Evolutionary conservation across 768 basidiomycete species (phyloP).

Genomic region (Lactarius sanguifluus): DNA sequence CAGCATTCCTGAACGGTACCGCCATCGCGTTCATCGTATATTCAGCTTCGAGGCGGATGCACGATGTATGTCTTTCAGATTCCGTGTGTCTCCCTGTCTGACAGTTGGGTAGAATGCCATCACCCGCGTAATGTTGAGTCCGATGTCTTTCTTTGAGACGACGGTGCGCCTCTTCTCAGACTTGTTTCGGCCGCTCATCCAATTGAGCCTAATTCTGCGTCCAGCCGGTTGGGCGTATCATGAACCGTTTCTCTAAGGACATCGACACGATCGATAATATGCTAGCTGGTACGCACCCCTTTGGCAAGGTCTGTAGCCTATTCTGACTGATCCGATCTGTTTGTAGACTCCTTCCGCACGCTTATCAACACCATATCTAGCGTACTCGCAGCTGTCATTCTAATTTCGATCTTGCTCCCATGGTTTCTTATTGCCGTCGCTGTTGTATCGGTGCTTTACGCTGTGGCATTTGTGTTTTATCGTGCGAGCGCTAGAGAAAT

Average conservation of each 20-base stretch:
- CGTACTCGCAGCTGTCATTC: constrained; percentile 73
- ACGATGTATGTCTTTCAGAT: constrained; percentile 44
- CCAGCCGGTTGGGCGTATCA: constrained; percentile 79
- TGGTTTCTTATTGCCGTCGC: constrained; percentile 82
- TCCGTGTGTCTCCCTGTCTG: background rate
- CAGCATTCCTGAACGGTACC: constrained; percentile 66
- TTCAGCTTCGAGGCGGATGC: constrained; percentile 70
- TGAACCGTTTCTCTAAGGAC: constrained; percentile 89
- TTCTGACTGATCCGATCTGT: constrained; percentile 8
- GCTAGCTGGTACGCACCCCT: constrained; percentile 48
- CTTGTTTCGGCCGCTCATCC: constrained; percentile 16
- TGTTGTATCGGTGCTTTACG: constrained; percentile 60
- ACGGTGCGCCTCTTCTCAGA: constrained; percentile 46
- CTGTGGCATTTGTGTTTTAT: constrained; percentile 77
- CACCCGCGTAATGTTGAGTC: constrained; percentile 73
- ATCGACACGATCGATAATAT: constrained; percentile 79
- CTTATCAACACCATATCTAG: constrained; percentile 59
- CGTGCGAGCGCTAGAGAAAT: constrained; percentile 83
- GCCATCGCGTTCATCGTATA: constrained; percentile 68
- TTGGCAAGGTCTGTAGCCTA: background rate
- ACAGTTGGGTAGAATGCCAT: constrained; percentile 51
- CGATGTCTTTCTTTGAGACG: constrained; percentile 90
- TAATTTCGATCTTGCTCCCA: constrained; percentile 74
- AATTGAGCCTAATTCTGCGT: constrained; percentile 23
- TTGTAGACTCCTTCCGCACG: constrained; percentile 71